Evolutionary conservation across 805 yeast genomes (phyloP), one percentile per base, ranked within the genome.

Genomic region (Myxozyma geophila): DNA sequence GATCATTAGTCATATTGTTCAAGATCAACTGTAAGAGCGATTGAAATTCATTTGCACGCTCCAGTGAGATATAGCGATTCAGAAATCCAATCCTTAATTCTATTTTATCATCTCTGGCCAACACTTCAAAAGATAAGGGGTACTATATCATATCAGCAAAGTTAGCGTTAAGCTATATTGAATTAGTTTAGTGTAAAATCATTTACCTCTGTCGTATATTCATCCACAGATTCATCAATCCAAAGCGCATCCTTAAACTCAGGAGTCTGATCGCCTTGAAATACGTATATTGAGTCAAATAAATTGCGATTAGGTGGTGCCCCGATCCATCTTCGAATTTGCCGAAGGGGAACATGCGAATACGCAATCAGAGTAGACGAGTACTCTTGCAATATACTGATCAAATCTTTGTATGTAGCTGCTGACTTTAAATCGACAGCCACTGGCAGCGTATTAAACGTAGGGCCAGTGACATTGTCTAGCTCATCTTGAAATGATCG

Each of bases 391-490:
- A 66, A 33, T 6, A 17, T n/a, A 23, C 8, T 19, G 19, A 36
- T 40, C n/a, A 60, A 17, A n/a, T 47, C 54, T 52, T 54, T 23
- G 39, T 21, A 47, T 1, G 59, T 39, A 19, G 49, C 2, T 28
- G 19, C 15, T 8, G 8, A 6, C 7, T 39, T 7, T 15, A 63
- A 17, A 17, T 59, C 47, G 7, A 66, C 13, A 9, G 62, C 58
- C 13, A 64, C 19, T n/a, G 71, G 71, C 1, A 68, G 41, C 8
- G 70, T 67, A 41, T 68, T 68, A 39, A 68, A 68, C 43, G 62
- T 19, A 12, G 71, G 70, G n/a, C 68, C 71, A 5, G 51, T 47
- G 1, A 60, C 56, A 7, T 46, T 28, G 19, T 67, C 68, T 43
- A 62, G n/a, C 5, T 58, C 65, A 44, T 68, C 62, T 6, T 58